Evolutionary conservation across 768 basidiomycete genomes (phyloP).

Genomic region (Mycena maculata): DNA sequence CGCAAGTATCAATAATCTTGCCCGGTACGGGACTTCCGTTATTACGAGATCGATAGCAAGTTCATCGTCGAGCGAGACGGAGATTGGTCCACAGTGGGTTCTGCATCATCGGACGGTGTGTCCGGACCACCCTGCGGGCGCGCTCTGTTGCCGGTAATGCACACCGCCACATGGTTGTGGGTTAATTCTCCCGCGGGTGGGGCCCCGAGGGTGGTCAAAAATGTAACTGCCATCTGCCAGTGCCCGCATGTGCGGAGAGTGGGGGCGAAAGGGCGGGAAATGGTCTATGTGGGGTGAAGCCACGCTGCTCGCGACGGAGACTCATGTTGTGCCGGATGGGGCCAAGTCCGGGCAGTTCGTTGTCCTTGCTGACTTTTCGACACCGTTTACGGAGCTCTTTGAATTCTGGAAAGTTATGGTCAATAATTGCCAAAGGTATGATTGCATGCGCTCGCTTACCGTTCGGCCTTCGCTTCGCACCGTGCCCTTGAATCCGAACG

Average conservation of each 20-base stretch:
- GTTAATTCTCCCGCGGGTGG: conserved; percentile 26
- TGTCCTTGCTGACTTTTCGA: conserved; percentile 93
- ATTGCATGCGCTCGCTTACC: conserved; percentile 63
- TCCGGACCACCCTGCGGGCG: conserved; percentile 26
- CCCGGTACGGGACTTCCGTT: conserved; percentile 14
- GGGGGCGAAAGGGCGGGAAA: conserved; percentile 33
- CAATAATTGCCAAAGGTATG: conserved; percentile 17
- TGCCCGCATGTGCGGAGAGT: conserved; percentile 26
- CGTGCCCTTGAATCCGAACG: conserved; percentile 98
- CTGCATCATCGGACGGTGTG: conserved; percentile 31
- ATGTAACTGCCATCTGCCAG: conserved; percentile 25
- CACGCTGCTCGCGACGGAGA: conserved; percentile 27
- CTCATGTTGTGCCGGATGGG: conserved; percentile 35
- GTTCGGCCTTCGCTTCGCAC: conserved; percentile 86
- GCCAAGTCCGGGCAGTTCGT: conserved; percentile 39
- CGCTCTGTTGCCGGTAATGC: conserved; percentile 23
- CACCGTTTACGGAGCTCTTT: conserved; percentile 97
- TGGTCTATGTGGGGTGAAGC: conserved; percentile 22
- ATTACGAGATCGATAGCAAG: conserved; percentile 55
- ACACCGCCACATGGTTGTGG: conserved; percentile 17
- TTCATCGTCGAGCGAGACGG: conserved; percentile 35
- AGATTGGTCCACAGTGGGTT: conserved; percentile 4
- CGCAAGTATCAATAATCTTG: conserved; percentile 28
- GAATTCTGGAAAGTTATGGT: conserved; percentile 75
- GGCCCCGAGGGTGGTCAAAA: conserved; percentile 20